phyloP scores from a whole-genome alignment of 306 rosid species.

The Rosa rugosa region DNA sequence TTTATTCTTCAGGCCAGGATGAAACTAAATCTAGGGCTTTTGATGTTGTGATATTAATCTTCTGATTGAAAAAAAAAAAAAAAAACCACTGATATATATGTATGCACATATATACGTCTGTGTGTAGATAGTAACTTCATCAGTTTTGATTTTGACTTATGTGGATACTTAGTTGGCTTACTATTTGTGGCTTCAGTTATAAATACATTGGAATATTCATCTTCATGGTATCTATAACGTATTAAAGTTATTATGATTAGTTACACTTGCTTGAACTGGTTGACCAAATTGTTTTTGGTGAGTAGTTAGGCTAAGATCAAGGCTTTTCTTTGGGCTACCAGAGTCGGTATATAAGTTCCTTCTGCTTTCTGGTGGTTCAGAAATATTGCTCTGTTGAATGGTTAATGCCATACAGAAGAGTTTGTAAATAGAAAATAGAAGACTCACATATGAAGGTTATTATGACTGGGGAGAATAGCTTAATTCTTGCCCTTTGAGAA shows the following conservation, averaged over 20 bases:
- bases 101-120: neutral
- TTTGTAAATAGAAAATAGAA: neutral
- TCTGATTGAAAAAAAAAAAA: no score
- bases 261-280: neutral
- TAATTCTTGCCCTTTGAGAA: neutral
- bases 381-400: neutral
- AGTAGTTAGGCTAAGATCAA: neutral
- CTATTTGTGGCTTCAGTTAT: neutral
- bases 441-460: neutral
- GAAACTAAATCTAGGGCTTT: neutral
- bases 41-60: neutral
- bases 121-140: neutral
- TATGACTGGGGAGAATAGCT: neutral
- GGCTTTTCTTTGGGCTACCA: neutral
- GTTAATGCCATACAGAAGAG: neutral
- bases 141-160: neutral
- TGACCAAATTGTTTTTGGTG: neutral
- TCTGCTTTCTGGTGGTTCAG: neutral
- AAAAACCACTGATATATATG: no score
- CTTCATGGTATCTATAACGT: neutral
- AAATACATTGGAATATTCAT: no score
- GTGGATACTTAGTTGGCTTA: no score
- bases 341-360: neutral
- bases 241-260: neutral
- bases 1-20: neutral